Percentiles rank a stretch among this genome's conserved stretches.
Evolutionary conservation across 352 stramenopile species (phyloP).

Genomic region (Phytophthora fragariae): DNA sequence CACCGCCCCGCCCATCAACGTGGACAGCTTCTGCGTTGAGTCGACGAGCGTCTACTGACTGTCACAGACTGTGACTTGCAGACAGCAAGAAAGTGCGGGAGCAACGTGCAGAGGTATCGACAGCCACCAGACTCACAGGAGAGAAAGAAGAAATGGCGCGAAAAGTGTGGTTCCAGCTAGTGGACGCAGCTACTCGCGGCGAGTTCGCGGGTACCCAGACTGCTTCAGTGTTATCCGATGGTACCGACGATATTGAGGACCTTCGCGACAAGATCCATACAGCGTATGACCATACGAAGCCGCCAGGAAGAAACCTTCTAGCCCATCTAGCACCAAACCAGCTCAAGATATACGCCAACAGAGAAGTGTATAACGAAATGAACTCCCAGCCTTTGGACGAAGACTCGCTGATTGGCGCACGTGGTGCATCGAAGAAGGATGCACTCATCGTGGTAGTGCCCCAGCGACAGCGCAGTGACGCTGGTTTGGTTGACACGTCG

Average conservation of each 20-base stretch:
- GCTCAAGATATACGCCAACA: background rate
- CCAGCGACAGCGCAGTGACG: background rate
- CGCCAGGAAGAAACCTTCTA: background rate
- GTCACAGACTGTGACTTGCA: too few species aligned
- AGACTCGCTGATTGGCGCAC: too few species aligned
- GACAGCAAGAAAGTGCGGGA: too few species aligned
- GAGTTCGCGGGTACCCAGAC: background rate
- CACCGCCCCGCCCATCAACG: constrained; percentile 33
- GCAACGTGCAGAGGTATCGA: too few species aligned
- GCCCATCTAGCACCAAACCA: background rate
- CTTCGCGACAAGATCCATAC: background rate
- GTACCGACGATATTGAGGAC: background rate
- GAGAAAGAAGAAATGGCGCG: background rate
- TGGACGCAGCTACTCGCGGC: background rate
- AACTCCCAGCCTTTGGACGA: background rate
- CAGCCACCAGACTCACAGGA: too few species aligned
- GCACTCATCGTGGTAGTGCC: background rate
- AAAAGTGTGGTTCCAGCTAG: background rate
- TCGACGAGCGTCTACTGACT: constrained; percentile 23
- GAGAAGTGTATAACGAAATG: background rate
- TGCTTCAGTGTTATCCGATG: background rate
- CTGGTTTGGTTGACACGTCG: background rate
- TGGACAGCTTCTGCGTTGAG: constrained; percentile 20
- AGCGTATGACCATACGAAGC: background rate
- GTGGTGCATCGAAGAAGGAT: background rate